Evolutionary conservation across 139 green algal genomes (phyloP), one percentile per base, ranked within the genome.

Genomic region (Chlamydomonas sp.): DNA sequence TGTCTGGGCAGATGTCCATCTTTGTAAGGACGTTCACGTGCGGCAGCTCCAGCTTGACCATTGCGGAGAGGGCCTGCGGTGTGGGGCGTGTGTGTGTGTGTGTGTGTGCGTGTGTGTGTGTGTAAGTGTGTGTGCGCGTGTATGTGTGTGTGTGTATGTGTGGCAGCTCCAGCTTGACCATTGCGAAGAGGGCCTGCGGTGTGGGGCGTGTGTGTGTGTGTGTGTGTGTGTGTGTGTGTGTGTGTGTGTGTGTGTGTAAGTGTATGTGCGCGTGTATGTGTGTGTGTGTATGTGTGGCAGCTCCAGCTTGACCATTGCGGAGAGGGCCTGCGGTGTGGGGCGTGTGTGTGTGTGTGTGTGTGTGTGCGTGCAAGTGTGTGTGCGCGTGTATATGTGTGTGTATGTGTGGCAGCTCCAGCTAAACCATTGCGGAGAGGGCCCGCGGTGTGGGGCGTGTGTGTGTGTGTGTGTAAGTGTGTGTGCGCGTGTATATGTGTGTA

Each of bases 21-120:
- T 99, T 99, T 3, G 89, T 97, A 26, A 99, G 84, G 5, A 99
- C 75, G 76, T 96, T 99, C 65, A 98, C 76, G 77, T 98, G 92
- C 3, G 95, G 95, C 63, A 98, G 76, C 85, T 97, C 95, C 62
- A 99, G 83, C 74, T 92, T 87, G 5, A 99, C 85, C 95, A 99
- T 99, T 10, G 93, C 94, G 3, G 83, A 76, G 28, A 95, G 70
- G 10, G 90, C 90, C 72, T 89, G 78, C 35, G 78, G 30, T 26
- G 16, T 54, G 43, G 16, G 16, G n/a, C n/a, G n/a, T n/a, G n/a
- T n/a, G n/a, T n/a, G n/a, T n/a, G n/a, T n/a, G n/a, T n/a, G n/a
- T n/a, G n/a, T n/a, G n/a, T n/a, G n/a, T n/a, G n/a, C n/a, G n/a
- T n/a, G n/a, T n/a, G n/a, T n/a, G n/a, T n/a, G n/a, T n/a, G n/a